A percentile compares a stretch with the other conserved stretches of the same genome.
These are phyloP conservation scores for Globisporangium abappressorium DNA, from an alignment of 352 stramenopile genomes.

Conservation along the genomic window DNA sequence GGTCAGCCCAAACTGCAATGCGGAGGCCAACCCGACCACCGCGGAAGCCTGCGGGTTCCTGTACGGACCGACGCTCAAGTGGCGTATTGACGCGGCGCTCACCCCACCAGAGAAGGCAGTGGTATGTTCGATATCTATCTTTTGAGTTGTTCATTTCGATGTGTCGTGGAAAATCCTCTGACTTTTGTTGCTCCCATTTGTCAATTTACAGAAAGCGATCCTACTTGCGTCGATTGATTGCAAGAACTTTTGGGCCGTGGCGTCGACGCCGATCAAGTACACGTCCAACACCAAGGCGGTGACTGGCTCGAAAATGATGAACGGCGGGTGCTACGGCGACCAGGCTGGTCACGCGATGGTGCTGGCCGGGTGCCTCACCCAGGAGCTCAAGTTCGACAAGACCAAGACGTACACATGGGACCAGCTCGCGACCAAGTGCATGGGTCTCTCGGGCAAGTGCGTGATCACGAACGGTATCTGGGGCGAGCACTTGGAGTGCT, in stretches of 20 bases:
- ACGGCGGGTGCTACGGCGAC: constrained; percentile 81
- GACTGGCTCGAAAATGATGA: constrained; percentile 79
- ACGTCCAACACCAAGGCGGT: constrained; percentile 68
- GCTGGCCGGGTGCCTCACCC: constrained; percentile 78
- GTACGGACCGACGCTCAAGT: constrained; percentile 80
- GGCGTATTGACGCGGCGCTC: constrained; percentile 68
- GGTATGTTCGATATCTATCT: constrained; percentile 8
- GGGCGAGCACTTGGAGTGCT: constrained; percentile 83
- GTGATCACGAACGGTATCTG: constrained; percentile 85
- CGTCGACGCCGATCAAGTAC: constrained; percentile 73
- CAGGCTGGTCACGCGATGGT: constrained; percentile 54
- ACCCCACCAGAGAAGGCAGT: constrained; percentile 42
- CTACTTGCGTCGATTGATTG: constrained; percentile 85
- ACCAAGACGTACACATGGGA: constrained; percentile 83
- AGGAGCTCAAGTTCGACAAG: constrained; percentile 71
- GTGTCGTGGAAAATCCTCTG: neutral
- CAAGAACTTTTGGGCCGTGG: constrained; percentile 82
- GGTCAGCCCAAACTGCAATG: constrained; percentile 55
- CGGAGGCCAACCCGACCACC: constrained; percentile 51
- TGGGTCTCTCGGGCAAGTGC: constrained; percentile 71
- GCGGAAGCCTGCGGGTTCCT: constrained; percentile 81
- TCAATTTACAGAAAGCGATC: constrained; percentile 41
- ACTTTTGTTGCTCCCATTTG: neutral
- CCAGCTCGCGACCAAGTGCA: constrained; percentile 75
- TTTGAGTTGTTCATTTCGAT: neutral